Evolutionary conservation across 2,329 filamentous ascomycete genomes (phyloP).

Genomic region (Hypoxylon sp.): DNA sequence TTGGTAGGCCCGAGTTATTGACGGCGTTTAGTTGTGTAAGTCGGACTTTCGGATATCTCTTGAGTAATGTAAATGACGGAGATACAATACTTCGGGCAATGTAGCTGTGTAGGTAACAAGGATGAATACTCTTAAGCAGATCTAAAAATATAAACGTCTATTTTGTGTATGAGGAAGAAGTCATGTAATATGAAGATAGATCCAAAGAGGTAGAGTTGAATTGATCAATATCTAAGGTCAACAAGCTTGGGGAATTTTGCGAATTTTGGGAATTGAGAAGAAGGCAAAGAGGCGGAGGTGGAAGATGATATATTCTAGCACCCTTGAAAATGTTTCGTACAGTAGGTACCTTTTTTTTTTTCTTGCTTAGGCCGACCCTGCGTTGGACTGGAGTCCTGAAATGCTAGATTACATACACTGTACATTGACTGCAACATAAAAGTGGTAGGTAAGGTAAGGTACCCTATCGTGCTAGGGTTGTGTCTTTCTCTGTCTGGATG

Average conservation of each 20-base stretch:
- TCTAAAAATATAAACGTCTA: conserved; percentile 29
- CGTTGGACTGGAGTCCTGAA: conserved; percentile 25
- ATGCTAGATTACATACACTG: conserved; percentile 29
- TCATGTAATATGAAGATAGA: conserved; percentile 17
- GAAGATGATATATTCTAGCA: conserved; percentile 47
- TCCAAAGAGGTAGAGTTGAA: conserved; percentile 12
- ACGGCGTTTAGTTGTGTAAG: conserved; percentile 35
- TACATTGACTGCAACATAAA: conserved; percentile 41
- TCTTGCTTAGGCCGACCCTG: conserved; percentile 34
- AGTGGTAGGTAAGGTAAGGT: conserved; percentile 34
- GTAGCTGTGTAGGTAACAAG: conserved; percentile 33
- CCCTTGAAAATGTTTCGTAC: conserved; percentile 38
- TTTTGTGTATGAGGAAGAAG: conserved; percentile 22
- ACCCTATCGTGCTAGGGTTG: conserved; percentile 23
- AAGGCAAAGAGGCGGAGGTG: conserved; percentile 39
- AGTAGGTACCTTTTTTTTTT: conserved; percentile 27
- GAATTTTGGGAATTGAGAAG: conserved; percentile 34
- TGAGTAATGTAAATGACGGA: conserved; percentile 35
- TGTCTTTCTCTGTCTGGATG: conserved; percentile 21
- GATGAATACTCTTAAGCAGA: conserved; percentile 17
- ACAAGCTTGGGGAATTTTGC: conserved; percentile 32
- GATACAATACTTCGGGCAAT: conserved; percentile 15
- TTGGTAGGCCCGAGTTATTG: conserved; percentile 27
- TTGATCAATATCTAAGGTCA: conserved; percentile 23
- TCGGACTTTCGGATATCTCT: conserved; percentile 36